Evolutionary conservation across 2,329 filamentous ascomycete species (phyloP).

Genomic region (Cytospora piceicola): DNA sequence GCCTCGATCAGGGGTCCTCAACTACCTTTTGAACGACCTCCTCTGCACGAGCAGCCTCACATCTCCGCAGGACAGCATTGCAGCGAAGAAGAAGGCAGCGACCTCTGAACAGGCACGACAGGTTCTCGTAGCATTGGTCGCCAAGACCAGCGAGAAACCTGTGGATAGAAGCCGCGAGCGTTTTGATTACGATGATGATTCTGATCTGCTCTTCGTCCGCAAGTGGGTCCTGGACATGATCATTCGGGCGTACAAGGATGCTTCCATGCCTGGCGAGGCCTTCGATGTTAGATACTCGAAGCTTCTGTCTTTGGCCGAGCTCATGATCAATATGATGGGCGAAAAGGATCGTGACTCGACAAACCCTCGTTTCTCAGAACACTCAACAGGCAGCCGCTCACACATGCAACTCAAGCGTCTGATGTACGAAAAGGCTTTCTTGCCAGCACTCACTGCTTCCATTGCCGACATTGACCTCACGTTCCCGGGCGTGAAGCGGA

Average conservation of each 20-base stretch:
- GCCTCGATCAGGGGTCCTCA: conserved; percentile 87
- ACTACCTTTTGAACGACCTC: conserved; percentile 87
- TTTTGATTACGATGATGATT: conserved; percentile 74
- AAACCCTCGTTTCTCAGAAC: conserved; percentile 39
- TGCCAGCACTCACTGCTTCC: conserved; percentile 84
- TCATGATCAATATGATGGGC: conserved; percentile 91
- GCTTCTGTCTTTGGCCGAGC: conserved; percentile 83
- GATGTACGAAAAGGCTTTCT: conserved; percentile 98
- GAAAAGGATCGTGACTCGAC: conserved; percentile 70
- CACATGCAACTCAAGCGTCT: conserved; percentile 86
- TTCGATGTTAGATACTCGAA: conserved; percentile 86
- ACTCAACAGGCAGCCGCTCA: conserved; percentile 55
- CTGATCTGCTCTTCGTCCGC: conserved; percentile 87
- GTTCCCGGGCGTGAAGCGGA: conserved; percentile 88
- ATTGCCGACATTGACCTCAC: conserved; percentile 96
- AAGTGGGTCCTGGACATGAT: conserved; percentile 95
- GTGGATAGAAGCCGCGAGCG: conserved; percentile 59
- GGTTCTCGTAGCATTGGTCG: conserved; percentile 83
- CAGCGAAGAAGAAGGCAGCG: conserved; percentile 80
- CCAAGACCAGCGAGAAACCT: conserved; percentile 81
- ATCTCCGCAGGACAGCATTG: conserved; percentile 73
- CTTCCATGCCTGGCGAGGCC: conserved; percentile 75
- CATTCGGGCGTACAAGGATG: conserved; percentile 88
- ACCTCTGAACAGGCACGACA: conserved; percentile 86
- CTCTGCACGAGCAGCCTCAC: conserved; percentile 63